Percentiles rank a stretch among this genome's conserved stretches.
phyloP scores from a whole-genome alignment of 1,284 basidiomycete genomes.

The Apiotrichum siamense region DNA sequence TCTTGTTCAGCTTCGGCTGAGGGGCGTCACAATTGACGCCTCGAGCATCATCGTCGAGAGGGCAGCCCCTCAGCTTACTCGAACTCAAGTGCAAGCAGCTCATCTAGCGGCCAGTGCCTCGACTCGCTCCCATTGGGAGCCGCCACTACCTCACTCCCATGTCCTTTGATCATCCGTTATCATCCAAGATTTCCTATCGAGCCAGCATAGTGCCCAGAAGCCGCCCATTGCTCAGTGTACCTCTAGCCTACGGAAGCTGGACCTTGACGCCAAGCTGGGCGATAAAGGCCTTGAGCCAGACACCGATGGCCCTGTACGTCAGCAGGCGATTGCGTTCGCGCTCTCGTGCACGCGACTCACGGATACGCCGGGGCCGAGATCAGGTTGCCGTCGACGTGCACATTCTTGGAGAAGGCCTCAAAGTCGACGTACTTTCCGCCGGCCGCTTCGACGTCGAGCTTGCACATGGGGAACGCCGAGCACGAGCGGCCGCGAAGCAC shows the following conservation, averaged over 20 bases:
- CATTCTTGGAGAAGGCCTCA: conserved; percentile 18
- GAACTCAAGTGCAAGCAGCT: no score
- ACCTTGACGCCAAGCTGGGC: conserved; percentile 16
- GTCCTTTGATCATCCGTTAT: no score
- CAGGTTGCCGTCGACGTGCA: conserved; percentile 17
- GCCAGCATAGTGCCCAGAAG: no score
- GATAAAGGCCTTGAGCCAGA: conserved; percentile 17
- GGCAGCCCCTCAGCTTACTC: no score
- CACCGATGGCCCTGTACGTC: conserved; percentile 11
- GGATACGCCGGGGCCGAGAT: conserved; percentile 17
- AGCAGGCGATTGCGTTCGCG: not conserved
- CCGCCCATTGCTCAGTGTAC: no score
- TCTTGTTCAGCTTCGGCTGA: no score
- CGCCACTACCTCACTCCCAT: no score
- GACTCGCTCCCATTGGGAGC: no score
- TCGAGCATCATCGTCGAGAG: no score
- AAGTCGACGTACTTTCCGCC: conserved; percentile 18
- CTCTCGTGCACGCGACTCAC: conserved; percentile 11
- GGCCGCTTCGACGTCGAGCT: conserved; percentile 20
- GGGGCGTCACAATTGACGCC: no score
- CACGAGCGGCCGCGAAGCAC: conserved; percentile 18
- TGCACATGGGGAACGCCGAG: conserved; percentile 19
- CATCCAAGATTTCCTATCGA: no score
- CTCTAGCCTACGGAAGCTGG: conserved; percentile 2
- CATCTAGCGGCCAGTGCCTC: no score